phyloP scores from a whole-genome alignment of 1,139 yeast species.

The Petasospora rhodanensis region DNA sequence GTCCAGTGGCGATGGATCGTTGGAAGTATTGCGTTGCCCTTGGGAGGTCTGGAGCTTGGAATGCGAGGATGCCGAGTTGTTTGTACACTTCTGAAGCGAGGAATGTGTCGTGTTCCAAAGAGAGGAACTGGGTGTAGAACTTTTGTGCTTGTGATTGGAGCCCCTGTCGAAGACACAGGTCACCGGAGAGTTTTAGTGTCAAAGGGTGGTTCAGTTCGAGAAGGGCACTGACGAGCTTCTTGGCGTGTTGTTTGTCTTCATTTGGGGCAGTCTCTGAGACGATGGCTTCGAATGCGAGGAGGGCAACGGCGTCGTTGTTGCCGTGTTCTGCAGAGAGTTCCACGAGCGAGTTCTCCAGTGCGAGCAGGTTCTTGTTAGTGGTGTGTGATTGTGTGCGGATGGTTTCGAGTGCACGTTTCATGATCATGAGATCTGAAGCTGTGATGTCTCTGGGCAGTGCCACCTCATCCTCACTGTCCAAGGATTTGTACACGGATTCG shows the following conservation, averaged over 20 bases:
- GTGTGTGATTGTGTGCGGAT: constrained; percentile 58
- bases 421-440: constrained; percentile 58
- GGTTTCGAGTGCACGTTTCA: constrained; percentile 62
- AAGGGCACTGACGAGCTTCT: constrained; percentile 55
- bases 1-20: constrained; percentile 54
- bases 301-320: constrained; percentile 71
- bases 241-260: constrained; percentile 63
- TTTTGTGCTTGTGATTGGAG: constrained; percentile 49
- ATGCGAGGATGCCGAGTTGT: constrained; percentile 61
- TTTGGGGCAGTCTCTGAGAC: constrained; percentile 29
- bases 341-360: constrained; percentile 63
- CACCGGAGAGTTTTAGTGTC: constrained; percentile 71
- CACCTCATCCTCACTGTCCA: constrained; percentile 36
- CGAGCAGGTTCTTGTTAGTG: constrained; percentile 49
- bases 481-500: constrained; percentile 42
- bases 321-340: constrained; percentile 85
- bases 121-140: constrained; percentile 58
- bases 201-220: constrained; percentile 62
- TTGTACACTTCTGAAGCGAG: constrained; percentile 72
- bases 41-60: constrained; percentile 47
- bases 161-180: constrained; percentile 50
- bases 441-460: constrained; percentile 40
- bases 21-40: constrained; percentile 57
- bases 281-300: constrained; percentile 58
- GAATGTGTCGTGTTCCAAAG: constrained; percentile 49